These are phyloP conservation scores for Cylindrotheca closterium DNA, from an alignment of 108 stramenopile species.

Conservation along the genomic window DNA sequence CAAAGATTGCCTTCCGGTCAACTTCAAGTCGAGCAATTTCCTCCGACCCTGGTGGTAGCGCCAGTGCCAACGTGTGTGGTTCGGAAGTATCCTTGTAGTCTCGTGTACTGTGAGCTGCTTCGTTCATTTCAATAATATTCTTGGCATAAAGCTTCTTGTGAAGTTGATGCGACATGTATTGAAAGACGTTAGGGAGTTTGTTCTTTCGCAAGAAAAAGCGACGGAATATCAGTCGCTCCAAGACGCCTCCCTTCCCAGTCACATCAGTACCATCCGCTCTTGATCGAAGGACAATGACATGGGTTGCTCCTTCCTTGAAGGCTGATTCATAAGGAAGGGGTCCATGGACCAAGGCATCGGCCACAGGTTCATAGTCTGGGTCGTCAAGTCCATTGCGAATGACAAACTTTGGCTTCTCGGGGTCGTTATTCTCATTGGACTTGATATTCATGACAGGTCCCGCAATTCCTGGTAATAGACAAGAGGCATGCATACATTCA, in stretches of 20 bases:
- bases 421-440: constrained; percentile 5
- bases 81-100: constrained; percentile 43
- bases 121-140: constrained; percentile 78
- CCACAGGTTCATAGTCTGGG: constrained; percentile 75
- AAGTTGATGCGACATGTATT: constrained; percentile 50
- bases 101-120: constrained; percentile 51
- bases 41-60: constrained; percentile 77
- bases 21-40: constrained; percentile 84
- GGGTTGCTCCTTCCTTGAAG: constrained; percentile 86
- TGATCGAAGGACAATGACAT: constrained; percentile 88
- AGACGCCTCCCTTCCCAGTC: constrained; percentile 71
- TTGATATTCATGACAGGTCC: constrained; percentile 83
- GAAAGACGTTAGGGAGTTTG: constrained; percentile 56
- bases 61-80: constrained; percentile 76
- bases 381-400: constrained; percentile 46
- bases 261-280: constrained; percentile 91
- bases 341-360: constrained; percentile 90
- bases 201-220: constrained; percentile 87
- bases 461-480: constrained; percentile 92
- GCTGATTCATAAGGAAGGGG: constrained; percentile 89
- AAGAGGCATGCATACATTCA: constrained; percentile 86
- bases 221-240: constrained; percentile 79
- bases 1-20: constrained; percentile 76
- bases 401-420: constrained; percentile 44
- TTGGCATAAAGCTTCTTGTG: constrained; percentile 89